Percentiles rank a stretch among this genome's conserved stretches.
Conservation (phyloP, 2,329 filamentous ascomycete species). For the Arachnopeziza araneosa region DNA sequence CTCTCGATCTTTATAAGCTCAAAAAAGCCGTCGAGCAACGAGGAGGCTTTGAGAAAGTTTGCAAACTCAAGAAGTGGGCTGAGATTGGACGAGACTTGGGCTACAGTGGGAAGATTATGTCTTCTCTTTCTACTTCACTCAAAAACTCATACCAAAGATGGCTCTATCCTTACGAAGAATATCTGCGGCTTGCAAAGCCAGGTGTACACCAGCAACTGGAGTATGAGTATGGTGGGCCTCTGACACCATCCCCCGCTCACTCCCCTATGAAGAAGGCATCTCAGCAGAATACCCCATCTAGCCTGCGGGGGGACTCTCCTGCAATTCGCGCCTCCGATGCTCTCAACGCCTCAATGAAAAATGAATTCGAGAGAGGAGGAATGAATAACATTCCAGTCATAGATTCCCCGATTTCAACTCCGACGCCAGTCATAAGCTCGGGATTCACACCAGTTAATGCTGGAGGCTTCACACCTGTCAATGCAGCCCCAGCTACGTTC, state of each 20-base stretch:
- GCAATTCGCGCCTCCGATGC: slow-evolving; percentile 52
- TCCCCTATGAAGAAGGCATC: slow-evolving; percentile 64
- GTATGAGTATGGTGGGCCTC: slow-evolving; percentile 84
- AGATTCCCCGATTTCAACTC: slow-evolving; percentile 20
- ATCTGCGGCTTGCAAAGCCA: slow-evolving; percentile 82
- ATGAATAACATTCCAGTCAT: slow-evolving; percentile 28
- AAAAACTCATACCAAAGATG: slow-evolving; percentile 98
- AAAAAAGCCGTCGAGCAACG: slow-evolving; percentile 95
- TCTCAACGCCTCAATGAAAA: slow-evolving; percentile 48
- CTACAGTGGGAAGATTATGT: slow-evolving; percentile 99
- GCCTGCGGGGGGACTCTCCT: slow-evolving; percentile 60
- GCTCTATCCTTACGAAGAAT: slow-evolving; percentile 95
- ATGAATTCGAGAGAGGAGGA: slow-evolving; percentile 23
- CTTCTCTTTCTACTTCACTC: slow-evolving; percentile 90
- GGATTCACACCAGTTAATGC: slow-evolving; percentile 39
- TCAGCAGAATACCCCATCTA: slow-evolving; percentile 52
- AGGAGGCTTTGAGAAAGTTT: slow-evolving; percentile 93
- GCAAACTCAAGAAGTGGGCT: slow-evolving; percentile 97
- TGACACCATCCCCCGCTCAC: slow-evolving; percentile 71
- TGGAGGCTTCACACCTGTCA: slow-evolving; percentile 61
- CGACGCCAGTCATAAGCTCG: slow-evolving; percentile 17
- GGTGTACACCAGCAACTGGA: slow-evolving; percentile 96
- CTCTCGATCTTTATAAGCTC: slow-evolving; percentile 87
- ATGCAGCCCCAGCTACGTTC: slow-evolving; percentile 48
- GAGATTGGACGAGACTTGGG: slow-evolving; percentile 95